These are phyloP conservation scores for Colletotrichum lupini DNA, from an alignment of 2,329 filamentous ascomycete species.

Conservation along the genomic window DNA sequence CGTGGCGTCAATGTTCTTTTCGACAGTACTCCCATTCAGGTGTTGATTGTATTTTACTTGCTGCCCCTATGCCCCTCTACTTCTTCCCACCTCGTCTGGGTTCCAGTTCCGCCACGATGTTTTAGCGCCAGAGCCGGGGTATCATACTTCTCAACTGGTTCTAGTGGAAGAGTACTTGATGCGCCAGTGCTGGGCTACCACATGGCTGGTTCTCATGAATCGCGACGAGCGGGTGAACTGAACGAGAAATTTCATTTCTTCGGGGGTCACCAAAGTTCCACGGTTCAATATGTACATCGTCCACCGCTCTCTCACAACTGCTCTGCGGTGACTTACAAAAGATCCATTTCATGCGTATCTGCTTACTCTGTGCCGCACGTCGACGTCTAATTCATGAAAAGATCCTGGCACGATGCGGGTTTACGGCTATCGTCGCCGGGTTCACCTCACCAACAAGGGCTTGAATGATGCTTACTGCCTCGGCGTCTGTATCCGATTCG, in stretches of 20 bases:
- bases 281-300: not conserved
- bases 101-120: not conserved
- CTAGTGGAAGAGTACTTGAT: not conserved
- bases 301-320: not conserved
- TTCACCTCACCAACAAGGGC: not conserved
- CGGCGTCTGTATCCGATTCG: slow-evolving; percentile 5
- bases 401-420: not conserved
- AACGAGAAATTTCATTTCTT: not conserved
- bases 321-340: not conserved
- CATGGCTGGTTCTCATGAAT: not conserved
- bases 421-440: not conserved
- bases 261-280: not conserved
- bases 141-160: not conserved
- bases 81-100: not conserved
- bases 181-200: not conserved
- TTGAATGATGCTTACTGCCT: not conserved
- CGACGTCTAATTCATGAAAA: slow-evolving; percentile 3
- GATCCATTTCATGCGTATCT: not conserved
- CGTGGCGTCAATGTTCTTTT: not conserved
- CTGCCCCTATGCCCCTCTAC: not conserved
- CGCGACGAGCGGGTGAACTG: not conserved
- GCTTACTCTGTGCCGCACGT: not conserved
- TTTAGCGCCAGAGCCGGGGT: not conserved
- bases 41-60: not conserved
- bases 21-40: not conserved